Evolutionary conservation across 2,329 filamentous ascomycete genomes (phyloP).

Genomic region (Pestalotiopsis sp.): DNA sequence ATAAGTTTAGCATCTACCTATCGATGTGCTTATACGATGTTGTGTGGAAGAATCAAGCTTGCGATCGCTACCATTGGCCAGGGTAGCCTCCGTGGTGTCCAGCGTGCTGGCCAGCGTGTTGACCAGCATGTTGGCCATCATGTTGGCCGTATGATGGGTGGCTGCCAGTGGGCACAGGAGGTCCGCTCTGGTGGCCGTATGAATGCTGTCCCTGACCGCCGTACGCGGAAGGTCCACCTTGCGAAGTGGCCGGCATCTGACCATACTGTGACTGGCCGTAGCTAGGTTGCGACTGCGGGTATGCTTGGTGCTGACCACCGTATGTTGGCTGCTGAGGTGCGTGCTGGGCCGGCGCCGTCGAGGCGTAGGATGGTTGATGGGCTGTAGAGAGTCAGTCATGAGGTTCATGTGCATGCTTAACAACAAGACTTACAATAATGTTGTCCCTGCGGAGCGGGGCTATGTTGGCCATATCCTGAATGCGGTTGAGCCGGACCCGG

Average conservation of each 20-base stretch:
- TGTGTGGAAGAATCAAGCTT: not conserved
- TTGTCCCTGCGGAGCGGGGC: slow-evolving; percentile 27
- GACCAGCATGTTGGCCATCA: slow-evolving; percentile 33
- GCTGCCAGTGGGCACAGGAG: slow-evolving; percentile 24
- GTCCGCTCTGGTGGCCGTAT: slow-evolving; percentile 24
- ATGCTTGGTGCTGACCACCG: slow-evolving; percentile 27
- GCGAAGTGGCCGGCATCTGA: slow-evolving; percentile 24
- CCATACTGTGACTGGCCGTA: slow-evolving; percentile 24
- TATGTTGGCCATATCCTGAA: slow-evolving; percentile 27
- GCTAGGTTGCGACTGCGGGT: slow-evolving; percentile 28
- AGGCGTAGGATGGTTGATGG: slow-evolving; percentile 30
- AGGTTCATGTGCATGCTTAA: not conserved
- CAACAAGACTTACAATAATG: slow-evolving; percentile 26
- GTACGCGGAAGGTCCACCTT: slow-evolving; percentile 24
- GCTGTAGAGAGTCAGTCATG: slow-evolving; percentile 19
- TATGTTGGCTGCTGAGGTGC: slow-evolving; percentile 24
- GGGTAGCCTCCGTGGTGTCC: slow-evolving; percentile 34
- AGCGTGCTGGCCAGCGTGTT: slow-evolving; percentile 19
- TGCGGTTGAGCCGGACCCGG: slow-evolving; percentile 20
- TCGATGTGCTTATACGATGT: slow-evolving; percentile 5
- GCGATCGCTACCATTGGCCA: slow-evolving; percentile 24
- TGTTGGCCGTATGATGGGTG: slow-evolving; percentile 29
- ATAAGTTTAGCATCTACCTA: slow-evolving; percentile 4
- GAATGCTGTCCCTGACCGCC: slow-evolving; percentile 26
- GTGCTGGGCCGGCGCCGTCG: slow-evolving; percentile 19